phyloP scores from a whole-genome alignment of 176 grass and related monocot genomes.

The Cymbopogon citratus region DNA sequence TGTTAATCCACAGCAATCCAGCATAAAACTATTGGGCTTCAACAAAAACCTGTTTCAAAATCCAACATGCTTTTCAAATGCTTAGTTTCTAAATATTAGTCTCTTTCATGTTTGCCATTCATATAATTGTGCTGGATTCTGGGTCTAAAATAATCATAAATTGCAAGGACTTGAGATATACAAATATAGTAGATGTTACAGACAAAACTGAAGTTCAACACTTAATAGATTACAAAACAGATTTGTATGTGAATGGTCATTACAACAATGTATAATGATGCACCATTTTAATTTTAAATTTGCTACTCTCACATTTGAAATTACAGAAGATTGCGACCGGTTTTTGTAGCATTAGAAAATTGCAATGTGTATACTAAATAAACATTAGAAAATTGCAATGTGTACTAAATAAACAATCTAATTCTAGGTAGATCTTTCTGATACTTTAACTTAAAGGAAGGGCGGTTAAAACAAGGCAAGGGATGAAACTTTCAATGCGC shows the following conservation, averaged over 20 bases:
- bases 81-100: conserved; percentile 12
- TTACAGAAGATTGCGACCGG: neutral
- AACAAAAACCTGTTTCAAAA: conserved; percentile 14
- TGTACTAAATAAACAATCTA: no score
- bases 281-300: neutral
- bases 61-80: neutral
- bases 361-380: no score
- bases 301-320: neutral
- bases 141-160: neutral
- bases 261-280: neutral
- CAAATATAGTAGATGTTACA: neutral
- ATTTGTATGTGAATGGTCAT: neutral
- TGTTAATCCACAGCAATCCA: neutral
- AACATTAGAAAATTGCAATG: no score
- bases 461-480: no score
- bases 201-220: neutral
- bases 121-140: conserved; percentile 13
- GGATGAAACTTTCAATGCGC: no score
- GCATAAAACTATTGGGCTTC: neutral
- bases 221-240: neutral
- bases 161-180: neutral
- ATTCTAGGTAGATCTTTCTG: no score
- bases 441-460: no score
- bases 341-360: no score
- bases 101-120: conserved; percentile 5